phyloP scores from a whole-genome alignment of 176 grass and related monocot species.

The Alloteropsis semialata region DNA sequence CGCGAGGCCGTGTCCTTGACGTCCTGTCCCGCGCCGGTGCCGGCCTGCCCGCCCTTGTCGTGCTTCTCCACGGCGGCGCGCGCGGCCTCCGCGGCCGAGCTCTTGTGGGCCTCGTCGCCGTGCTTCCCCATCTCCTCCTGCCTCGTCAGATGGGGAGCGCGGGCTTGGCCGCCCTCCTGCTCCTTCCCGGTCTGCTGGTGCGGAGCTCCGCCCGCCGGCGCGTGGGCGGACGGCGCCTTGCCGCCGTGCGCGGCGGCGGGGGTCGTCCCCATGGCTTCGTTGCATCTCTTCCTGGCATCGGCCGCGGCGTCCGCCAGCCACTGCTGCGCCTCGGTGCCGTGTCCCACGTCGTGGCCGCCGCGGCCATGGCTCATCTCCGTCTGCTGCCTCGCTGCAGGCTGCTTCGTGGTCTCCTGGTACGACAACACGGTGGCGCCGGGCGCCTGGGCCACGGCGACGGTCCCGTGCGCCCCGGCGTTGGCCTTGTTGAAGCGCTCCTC shows the following conservation, averaged over 20 bases:
- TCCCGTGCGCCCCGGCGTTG: slow-evolving; percentile 20
- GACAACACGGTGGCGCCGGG: slow-evolving; percentile 6
- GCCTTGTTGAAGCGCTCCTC: slow-evolving; percentile 70
- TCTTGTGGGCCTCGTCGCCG: slow-evolving; percentile 38
- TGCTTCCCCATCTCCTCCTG: slow-evolving; percentile 53
- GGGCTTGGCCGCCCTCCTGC: background rate
- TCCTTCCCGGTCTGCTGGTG: slow-evolving; percentile 13
- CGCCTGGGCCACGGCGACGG: slow-evolving; percentile 17
- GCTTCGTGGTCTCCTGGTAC: slow-evolving; percentile 13
- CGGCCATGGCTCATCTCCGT: background rate
- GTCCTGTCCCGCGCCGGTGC: background rate
- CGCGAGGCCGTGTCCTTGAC: slow-evolving; percentile 20
- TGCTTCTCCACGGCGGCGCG: slow-evolving; percentile 35
- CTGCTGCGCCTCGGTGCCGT: slow-evolving; percentile 30
- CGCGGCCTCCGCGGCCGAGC: slow-evolving; percentile 34
- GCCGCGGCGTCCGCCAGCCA: slow-evolving; percentile 41
- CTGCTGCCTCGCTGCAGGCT: background rate
- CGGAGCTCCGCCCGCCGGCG: too few relatives aligned
- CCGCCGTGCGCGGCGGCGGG: background rate
- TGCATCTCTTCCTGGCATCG: slow-evolving; percentile 49
- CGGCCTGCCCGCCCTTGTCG: slow-evolving; percentile 22
- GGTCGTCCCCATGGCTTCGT: slow-evolving; percentile 39
- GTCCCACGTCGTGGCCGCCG: background rate
- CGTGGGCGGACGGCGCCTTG: background rate
- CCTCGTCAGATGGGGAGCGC: background rate